These are phyloP conservation scores for Simplicillium aogashimaense DNA, from an alignment of 2,329 filamentous ascomycete species.

Conservation along the genomic window DNA sequence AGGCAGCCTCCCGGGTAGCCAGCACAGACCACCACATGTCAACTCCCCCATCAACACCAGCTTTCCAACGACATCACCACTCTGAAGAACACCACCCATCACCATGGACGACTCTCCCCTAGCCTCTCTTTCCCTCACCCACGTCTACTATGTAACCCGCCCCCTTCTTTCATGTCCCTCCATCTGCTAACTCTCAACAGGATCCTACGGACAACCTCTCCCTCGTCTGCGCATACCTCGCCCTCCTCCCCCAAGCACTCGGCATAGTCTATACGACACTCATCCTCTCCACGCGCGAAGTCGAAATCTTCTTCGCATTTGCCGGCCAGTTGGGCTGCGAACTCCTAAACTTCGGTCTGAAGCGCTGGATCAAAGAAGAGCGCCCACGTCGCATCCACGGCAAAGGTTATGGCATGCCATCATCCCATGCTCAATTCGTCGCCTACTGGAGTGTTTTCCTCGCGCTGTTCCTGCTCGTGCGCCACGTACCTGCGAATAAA, in stretches of 20 bases:
- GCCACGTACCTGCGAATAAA: constrained; percentile 49
- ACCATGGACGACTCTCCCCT: constrained; percentile 37
- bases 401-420: constrained; percentile 96
- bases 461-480: constrained; percentile 71
- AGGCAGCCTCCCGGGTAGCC: no score
- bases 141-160: constrained; percentile 82
- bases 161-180: not conserved
- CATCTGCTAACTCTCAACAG: constrained; percentile 32
- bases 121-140: constrained; percentile 85
- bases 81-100: not conserved
- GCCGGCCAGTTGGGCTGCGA: constrained; percentile 87
- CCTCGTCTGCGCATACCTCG: constrained; percentile 84
- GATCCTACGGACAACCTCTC: constrained; percentile 80
- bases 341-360: constrained; percentile 78
- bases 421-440: constrained; percentile 89
- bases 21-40: not conserved
- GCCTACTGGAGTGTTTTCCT: constrained; percentile 83
- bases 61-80: not conserved
- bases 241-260: constrained; percentile 84
- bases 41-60: not conserved
- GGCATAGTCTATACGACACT: constrained; percentile 85
- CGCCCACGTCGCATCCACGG: constrained; percentile 74
- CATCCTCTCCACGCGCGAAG: constrained; percentile 83
- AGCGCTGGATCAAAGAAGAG: constrained; percentile 87
- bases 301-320: constrained; percentile 84